Base-by-base conservation (phyloP, 768 basidiomycete genomes). In the Leucosporidium creatinivorum region DNA sequence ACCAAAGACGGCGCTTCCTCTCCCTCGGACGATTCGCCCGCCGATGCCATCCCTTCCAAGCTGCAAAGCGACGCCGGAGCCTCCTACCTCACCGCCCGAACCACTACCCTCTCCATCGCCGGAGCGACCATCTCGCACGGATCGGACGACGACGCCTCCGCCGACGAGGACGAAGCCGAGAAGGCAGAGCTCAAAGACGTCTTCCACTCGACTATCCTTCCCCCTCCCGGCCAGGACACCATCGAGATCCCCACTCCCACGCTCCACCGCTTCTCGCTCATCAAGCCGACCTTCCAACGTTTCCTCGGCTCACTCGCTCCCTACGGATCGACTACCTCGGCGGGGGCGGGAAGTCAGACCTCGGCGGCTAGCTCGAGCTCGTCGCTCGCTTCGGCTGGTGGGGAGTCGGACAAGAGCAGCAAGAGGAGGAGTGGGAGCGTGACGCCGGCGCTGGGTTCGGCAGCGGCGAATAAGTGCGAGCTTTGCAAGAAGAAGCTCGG, bases 221-320 rank as follows among this genome's bases (percentile, higher is more conserved):
- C 39, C 44, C 26, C 28, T 25, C 23, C 19, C 26, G 28, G 21
- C 2, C 48, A 47, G 26, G 26, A 52, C 51, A 21, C 51, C 51
- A 52, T 36, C 52, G 36, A 47, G 15, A 17, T 39, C 54, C n/a
- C 30, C 10, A 33, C 28, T 4, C 72, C 85, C 0, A 81, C 86
- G 61, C 82, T 91, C 4, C 91, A 93, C 77, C 87, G 92, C 23
- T 93, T 93, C 81, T 88, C 91, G 26, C 82, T 93, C 39, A 82
- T 92, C 73, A 89, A 87, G 77, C 89, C 90, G 21, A 89, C 89
- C 5, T 67, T 74, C n/a, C 69, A 72, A 44, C 70, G 65, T 31
- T 72, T 66, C 62, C 47, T 68, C 58, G 57, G 62, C 18, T 58
- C 62, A 23, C 44, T 69, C 55, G 21, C 65, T 7, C 58, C 65